Evolutionary conservation across 2,329 filamentous ascomycete species (phyloP).

Genomic region (Geosmithia flava): DNA sequence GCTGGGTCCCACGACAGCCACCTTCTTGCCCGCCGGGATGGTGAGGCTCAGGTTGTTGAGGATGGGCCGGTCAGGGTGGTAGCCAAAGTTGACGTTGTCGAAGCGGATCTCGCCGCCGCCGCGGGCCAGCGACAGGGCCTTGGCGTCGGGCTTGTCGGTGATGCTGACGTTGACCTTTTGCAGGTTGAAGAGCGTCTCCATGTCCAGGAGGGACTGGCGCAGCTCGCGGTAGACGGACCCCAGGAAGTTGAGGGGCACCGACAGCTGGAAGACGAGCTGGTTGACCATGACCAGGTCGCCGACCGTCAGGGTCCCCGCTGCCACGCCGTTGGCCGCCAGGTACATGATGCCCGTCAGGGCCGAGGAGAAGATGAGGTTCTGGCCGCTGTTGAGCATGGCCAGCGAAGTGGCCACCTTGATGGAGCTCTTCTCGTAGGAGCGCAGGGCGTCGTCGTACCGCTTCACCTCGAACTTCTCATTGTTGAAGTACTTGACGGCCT

Average conservation of each 20-base stretch:
- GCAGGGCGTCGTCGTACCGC: conserved; percentile 78
- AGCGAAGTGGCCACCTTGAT: conserved; percentile 96
- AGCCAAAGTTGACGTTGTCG: conserved; percentile 90
- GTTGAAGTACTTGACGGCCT: conserved; percentile 99
- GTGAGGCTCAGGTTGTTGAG: conserved; percentile 73
- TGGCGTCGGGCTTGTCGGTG: conserved; percentile 63
- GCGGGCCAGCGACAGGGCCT: conserved; percentile 55
- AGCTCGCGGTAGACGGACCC: conserved; percentile 97
- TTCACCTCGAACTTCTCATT: conserved; percentile 92
- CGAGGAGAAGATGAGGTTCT: conserved; percentile 93
- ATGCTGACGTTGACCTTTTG: conserved; percentile 93
- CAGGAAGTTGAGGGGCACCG: conserved; percentile 91
- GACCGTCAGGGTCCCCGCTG: conserved; percentile 68
- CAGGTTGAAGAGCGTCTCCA: conserved; percentile 96
- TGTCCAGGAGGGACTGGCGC: conserved; percentile 86
- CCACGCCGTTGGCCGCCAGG: conserved; percentile 81
- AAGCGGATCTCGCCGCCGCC: conserved; percentile 79
- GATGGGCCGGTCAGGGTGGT: conserved; percentile 77
- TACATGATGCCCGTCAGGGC: conserved; percentile 98
- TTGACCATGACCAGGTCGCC: conserved; percentile 98
- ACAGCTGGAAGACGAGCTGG: conserved; percentile 95
- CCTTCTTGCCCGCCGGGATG: conserved; percentile 91
- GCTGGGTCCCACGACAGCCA: conserved; percentile 88
- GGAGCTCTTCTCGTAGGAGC: conserved; percentile 80
- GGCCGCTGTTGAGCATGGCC: conserved; percentile 84